These are phyloP conservation scores for Quercus parvula DNA, from an alignment of 306 rosid species.

Conservation along the genomic window DNA sequence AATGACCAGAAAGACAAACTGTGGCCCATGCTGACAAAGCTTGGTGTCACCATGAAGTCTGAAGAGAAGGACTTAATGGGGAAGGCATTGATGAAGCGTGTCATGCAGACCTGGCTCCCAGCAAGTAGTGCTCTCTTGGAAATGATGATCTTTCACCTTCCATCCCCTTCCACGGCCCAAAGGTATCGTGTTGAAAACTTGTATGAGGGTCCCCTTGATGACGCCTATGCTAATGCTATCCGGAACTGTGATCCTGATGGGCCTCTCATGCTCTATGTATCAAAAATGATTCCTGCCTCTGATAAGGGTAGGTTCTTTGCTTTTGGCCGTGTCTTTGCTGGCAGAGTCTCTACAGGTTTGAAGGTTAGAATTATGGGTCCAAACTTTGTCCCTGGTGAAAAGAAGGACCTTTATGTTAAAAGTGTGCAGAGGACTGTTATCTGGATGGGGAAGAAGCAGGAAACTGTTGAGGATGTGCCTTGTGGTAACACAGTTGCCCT, in stretches of 20 bases:
- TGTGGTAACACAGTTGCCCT: constrained; percentile 90
- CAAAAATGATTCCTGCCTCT: constrained; percentile 97
- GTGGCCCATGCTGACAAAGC: constrained; percentile 92
- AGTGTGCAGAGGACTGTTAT: constrained; percentile 95
- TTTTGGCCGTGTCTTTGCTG: constrained; percentile 89
- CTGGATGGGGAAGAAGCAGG: constrained; percentile 98
- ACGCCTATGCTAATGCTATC: constrained; percentile 68
- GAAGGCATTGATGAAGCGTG: constrained; percentile 86
- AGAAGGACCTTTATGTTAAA: constrained; percentile 78
- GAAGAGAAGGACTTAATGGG: constrained; percentile 83
- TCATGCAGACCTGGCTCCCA: constrained; percentile 97
- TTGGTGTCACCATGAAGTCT: constrained; percentile 68
- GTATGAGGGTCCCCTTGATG: constrained; percentile 96
- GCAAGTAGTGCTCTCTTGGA: constrained; percentile 76
- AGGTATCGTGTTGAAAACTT: constrained; percentile 91
- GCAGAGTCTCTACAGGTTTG: constrained; percentile 78
- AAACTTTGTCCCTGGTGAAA: constrained; percentile 82
- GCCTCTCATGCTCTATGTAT: constrained; percentile 92
- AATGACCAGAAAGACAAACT: constrained; percentile 93
- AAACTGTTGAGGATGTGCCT: constrained; percentile 94
- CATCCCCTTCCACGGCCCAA: constrained; percentile 76
- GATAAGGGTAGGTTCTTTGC: constrained; percentile 95
- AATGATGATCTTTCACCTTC: constrained; percentile 95
- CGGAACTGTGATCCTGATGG: constrained; percentile 86
- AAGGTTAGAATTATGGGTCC: constrained; percentile 99